Conservation (phyloP, 2,329 filamentous ascomycete genomes). For the Fusarium mundagurra region DNA sequence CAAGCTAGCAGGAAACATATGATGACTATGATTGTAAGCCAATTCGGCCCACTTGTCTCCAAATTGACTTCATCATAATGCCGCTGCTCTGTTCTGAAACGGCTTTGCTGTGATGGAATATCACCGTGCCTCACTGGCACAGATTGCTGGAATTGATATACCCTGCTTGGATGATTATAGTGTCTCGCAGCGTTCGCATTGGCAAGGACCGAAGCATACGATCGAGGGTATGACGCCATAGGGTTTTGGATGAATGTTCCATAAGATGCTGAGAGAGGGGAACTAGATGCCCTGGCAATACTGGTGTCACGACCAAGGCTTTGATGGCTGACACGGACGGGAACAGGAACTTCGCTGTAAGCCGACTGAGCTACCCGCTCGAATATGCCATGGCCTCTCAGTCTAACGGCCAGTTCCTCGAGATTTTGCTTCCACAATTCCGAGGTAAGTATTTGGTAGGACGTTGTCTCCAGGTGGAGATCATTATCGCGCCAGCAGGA, state of each 20-base stretch:
- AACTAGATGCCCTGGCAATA: not conserved
- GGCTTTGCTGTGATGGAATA: not conserved
- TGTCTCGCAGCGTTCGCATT: too few relatives aligned
- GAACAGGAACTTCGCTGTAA: not conserved
- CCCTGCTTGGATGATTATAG: not conserved
- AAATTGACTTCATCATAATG: not conserved
- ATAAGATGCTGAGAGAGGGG: not conserved
- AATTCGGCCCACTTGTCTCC: not conserved
- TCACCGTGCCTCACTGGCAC: not conserved
- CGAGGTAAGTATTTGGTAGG: not conserved
- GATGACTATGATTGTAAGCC: rapidly evolving
- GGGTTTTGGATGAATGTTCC: not conserved
- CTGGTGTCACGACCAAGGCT: not conserved
- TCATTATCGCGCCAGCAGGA: not conserved
- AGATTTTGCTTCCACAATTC: not conserved
- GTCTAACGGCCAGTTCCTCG: not conserved
- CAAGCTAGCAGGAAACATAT: not conserved
- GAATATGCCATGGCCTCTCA: not conserved
- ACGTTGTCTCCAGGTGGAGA: not conserved
- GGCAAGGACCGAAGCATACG: not conserved
- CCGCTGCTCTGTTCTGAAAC: not conserved
- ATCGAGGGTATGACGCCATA: not conserved
- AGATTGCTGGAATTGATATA: not conserved
- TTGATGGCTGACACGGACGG: too few relatives aligned
- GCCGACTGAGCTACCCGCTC: not conserved